Evolutionary conservation across 2,329 filamentous ascomycete genomes (phyloP).

Genomic region (Coniochaeta sp.): DNA sequence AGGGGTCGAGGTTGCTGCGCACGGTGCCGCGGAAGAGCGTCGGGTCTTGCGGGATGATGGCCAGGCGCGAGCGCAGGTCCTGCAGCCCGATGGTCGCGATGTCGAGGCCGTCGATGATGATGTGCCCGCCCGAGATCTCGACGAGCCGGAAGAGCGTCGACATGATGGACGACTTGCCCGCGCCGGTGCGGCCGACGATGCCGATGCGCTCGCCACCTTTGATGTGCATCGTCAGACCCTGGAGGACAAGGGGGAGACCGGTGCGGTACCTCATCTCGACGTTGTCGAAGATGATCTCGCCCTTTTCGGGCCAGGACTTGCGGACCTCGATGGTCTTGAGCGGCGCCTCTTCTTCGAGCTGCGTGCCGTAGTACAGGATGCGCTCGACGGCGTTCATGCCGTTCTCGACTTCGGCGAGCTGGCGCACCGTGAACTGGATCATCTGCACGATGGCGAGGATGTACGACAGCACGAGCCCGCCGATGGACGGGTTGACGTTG

Average conservation of each 20-base stretch:
- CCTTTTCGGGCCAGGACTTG: slow-evolving; percentile 75
- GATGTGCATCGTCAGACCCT: slow-evolving; percentile 65
- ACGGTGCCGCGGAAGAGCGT: slow-evolving; percentile 78
- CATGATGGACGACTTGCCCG: slow-evolving; percentile 81
- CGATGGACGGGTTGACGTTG: slow-evolving; percentile 74
- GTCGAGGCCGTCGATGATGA: slow-evolving; percentile 59
- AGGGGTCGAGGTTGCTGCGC: slow-evolving; percentile 73
- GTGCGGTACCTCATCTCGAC: slow-evolving; percentile 74
- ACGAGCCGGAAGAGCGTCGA: slow-evolving; percentile 72
- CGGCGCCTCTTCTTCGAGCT: slow-evolving; percentile 84
- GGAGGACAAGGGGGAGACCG: slow-evolving; percentile 65
- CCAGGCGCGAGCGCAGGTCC: slow-evolving; percentile 66
- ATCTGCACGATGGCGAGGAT: slow-evolving; percentile 90
- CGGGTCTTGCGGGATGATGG: slow-evolving; percentile 80
- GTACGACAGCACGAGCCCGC: slow-evolving; percentile 84
- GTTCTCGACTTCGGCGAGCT: slow-evolving; percentile 93
- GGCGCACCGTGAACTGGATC: slow-evolving; percentile 91
- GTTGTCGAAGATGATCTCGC: slow-evolving; percentile 69
- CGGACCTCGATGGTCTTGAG: slow-evolving; percentile 68
- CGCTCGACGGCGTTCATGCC: slow-evolving; percentile 97
- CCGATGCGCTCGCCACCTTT: slow-evolving; percentile 71
- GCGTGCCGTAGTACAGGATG: slow-evolving; percentile 78
- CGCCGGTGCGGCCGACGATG: slow-evolving; percentile 74
- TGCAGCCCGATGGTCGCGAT: slow-evolving; percentile 69
- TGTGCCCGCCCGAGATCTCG: slow-evolving; percentile 55